phyloP scores from a whole-genome alignment of 192 early-diverging fungal species.

The Blastocladiella britannica region DNA sequence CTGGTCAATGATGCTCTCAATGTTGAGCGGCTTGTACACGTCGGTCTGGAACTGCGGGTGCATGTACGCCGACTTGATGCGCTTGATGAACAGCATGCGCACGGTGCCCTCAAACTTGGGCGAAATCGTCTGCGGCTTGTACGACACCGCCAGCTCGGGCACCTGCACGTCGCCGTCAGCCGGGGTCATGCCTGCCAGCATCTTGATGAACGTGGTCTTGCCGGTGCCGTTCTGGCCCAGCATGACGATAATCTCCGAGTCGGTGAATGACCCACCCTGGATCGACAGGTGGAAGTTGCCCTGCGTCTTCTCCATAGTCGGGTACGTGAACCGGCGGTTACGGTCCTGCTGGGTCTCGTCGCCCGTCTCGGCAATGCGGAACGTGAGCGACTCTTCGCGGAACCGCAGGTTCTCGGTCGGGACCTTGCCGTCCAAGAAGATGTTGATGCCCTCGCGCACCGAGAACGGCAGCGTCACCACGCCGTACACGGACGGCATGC shows the following conservation, averaged over 20 bases:
- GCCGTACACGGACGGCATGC: constrained; percentile 85
- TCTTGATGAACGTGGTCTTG: constrained; percentile 89
- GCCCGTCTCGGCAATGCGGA: constrained; percentile 77
- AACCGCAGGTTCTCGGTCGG: constrained; percentile 98
- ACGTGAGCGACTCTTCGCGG: constrained; percentile 84
- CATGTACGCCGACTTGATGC: constrained; percentile 65
- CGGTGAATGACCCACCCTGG: constrained; percentile 65
- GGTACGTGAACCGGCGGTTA: constrained; percentile 61
- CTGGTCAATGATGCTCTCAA: constrained; percentile 85
- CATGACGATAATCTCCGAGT: constrained; percentile 96
- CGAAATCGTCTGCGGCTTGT: constrained; percentile 97
- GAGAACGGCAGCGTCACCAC: constrained; percentile 93
- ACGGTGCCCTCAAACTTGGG: constrained; percentile 86
- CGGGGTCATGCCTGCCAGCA: constrained; percentile 64
- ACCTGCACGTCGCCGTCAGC: constrained; percentile 55
- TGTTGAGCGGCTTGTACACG: constrained; percentile 80
- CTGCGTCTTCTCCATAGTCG: constrained; percentile 65
- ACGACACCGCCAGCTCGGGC: constrained; percentile 70
- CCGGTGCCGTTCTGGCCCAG: constrained; percentile 95
- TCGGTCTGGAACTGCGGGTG: constrained; percentile 92
- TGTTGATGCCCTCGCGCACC: constrained; percentile 96
- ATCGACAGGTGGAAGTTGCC: constrained; percentile 67
- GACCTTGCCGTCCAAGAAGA: constrained; percentile 89
- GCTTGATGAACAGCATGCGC: constrained; percentile 70
- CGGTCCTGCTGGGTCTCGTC: constrained; percentile 50